Evolutionary conservation across 2,329 filamentous ascomycete genomes (phyloP).

Genomic region (Calcarisporium arbuscula): DNA sequence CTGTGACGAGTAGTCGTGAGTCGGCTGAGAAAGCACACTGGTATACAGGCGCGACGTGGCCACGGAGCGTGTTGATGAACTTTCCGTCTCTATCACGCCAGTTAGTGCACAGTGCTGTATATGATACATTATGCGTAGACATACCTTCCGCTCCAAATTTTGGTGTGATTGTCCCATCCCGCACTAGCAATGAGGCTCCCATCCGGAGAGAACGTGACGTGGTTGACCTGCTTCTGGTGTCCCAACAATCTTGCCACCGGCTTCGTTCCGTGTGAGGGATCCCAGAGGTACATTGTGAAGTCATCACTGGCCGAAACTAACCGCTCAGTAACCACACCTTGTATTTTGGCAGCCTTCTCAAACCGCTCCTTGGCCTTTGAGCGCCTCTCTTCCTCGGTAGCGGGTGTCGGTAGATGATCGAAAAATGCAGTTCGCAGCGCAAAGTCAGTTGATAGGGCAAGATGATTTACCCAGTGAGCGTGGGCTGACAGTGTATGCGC

Average conservation of each 20-base stretch:
- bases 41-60: slow-evolving; percentile 86
- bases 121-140: no score
- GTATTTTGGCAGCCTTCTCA: slow-evolving; percentile 72
- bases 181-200: slow-evolving; percentile 81
- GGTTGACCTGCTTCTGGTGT: slow-evolving; percentile 94
- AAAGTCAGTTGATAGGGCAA: slow-evolving; percentile 89
- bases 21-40: slow-evolving; percentile 91
- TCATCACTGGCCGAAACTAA: slow-evolving; percentile 90
- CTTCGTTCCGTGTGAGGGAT: slow-evolving; percentile 70
- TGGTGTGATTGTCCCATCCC: slow-evolving; percentile 91
- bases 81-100: slow-evolving; percentile 49
- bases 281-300: slow-evolving; percentile 95
- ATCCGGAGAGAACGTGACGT: slow-evolving; percentile 90
- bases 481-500: slow-evolving; percentile 75
- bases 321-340: slow-evolving; percentile 72
- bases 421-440: slow-evolving; percentile 79
- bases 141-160: slow-evolving; percentile 77
- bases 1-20: slow-evolving; percentile 79
- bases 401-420: slow-evolving; percentile 70
- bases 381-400: slow-evolving; percentile 62
- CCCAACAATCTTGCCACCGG: slow-evolving; percentile 84
- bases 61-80: slow-evolving; percentile 81
- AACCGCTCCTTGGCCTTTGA: slow-evolving; percentile 75
- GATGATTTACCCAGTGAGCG: slow-evolving; percentile 92
- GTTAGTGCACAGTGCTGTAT: slow-evolving; percentile 20